Base-by-base conservation (phyloP, 2,329 filamentous ascomycete species). In the Cytospora paraplurivora region DNA sequence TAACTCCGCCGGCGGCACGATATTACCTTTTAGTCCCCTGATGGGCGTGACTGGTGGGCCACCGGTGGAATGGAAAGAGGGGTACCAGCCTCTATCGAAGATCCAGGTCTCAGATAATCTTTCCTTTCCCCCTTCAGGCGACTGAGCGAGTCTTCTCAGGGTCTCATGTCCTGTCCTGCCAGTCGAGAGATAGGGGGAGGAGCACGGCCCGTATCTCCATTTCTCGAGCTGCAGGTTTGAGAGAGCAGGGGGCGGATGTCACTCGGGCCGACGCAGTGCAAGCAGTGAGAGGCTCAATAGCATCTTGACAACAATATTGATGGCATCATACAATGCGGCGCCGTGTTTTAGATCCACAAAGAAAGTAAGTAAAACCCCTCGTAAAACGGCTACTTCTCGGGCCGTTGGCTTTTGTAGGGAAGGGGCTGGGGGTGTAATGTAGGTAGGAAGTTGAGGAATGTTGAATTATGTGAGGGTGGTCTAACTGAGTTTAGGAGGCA, bases 11-110 rank as follows among this genome's bases (percentile, higher is more conserved):
- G 27, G 27, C 44, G 15, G 19, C 19, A n/a, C 7, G 49, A 52
- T 33, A 59, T 38, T 32, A 44, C 19, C 49, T 27, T 37, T 59
- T 27, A 4, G 47, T 32, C 47, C 35, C 34, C 49, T 51, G 21
- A 13, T 15, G 49, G 13, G 21, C 21, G 12, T 27, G 51, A 15
- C 27, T 33, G 34, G 35, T 27, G 33, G 19, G 51, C n/a, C 51
- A 35, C n/a, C 35, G 49, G 58, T 61, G 58, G 58, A 61, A 61
- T 61, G 58, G 58, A 61, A 17, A 33, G 51, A 52, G 58, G n/a
- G 38, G 58, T 61, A 51, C 54, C 58, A 61, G 37, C 35, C 38
- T 21, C 58, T 55, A 49, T 54, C 41, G 41, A 44, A 44, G 41
- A 44, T 19, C 41, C 41, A 44, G 17, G 41, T 44, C 41, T 44